Conservation (phyloP, 495 filamentous ascomycete genomes). For the Penicillium soppii region DNA sequence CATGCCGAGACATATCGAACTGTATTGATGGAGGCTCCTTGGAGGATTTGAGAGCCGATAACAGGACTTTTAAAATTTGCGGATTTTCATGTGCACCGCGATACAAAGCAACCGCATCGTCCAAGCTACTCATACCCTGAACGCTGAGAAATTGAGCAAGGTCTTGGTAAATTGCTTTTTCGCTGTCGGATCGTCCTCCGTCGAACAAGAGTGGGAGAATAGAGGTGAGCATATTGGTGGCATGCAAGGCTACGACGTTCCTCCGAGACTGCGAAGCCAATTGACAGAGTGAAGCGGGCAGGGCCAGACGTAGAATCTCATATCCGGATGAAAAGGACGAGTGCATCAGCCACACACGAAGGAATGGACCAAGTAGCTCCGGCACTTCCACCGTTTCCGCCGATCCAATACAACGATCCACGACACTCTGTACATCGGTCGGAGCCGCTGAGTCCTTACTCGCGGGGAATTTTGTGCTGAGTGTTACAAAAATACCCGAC, state of each 20-base stretch:
- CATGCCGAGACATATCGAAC: slow-evolving; percentile 87
- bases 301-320: slow-evolving; percentile 29
- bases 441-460: slow-evolving; percentile 8
- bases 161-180: slow-evolving; percentile 57
- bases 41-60: slow-evolving; percentile 68
- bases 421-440: slow-evolving; percentile 26
- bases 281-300: slow-evolving; percentile 43
- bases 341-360: slow-evolving; percentile 43
- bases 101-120: slow-evolving; percentile 77
- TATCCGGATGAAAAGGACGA: slow-evolving; percentile 25
- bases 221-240: slow-evolving; percentile 69
- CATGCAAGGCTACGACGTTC: slow-evolving; percentile 76
- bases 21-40: slow-evolving; percentile 81
- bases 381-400: slow-evolving; percentile 44
- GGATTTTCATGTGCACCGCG: slow-evolving; percentile 60
- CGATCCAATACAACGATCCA: slow-evolving; percentile 36
- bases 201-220: slow-evolving; percentile 70
- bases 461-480: slow-evolving; percentile 28
- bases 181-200: slow-evolving; percentile 38
- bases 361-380: slow-evolving; percentile 39
- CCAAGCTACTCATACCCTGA: slow-evolving; percentile 68
- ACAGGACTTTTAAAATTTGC: slow-evolving; percentile 67
- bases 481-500: slow-evolving; percentile 42
- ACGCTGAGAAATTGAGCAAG: slow-evolving; percentile 37
- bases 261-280: slow-evolving; percentile 59